phyloP scores from a whole-genome alignment of 805 yeast genomes.

The Candida broadrunensis region DNA sequence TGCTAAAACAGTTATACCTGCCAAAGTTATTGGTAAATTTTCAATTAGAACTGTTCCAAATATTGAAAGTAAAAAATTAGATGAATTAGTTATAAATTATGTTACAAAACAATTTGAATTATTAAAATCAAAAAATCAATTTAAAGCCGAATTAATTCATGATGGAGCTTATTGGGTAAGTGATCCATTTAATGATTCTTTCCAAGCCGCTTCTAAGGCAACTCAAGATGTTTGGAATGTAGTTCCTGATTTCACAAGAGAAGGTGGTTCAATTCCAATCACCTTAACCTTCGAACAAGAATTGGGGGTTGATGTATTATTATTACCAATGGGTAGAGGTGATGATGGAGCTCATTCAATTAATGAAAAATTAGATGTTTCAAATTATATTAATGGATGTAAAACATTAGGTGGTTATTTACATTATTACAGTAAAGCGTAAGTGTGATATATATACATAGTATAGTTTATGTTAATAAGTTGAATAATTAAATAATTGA shows the following conservation, averaged over 20 bases:
- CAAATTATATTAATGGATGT: constrained; percentile 89
- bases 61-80: constrained; percentile 77
- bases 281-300: constrained; percentile 89
- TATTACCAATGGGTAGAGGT: constrained; percentile 97
- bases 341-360: constrained; percentile 99
- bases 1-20: constrained; percentile 98
- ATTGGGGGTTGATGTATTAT: constrained; percentile 78
- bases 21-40: constrained; percentile 90
- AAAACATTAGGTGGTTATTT: constrained; percentile 92
- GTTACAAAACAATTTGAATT: constrained; percentile 62
- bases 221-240: constrained; percentile 93
- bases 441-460: not conserved
- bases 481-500: no score
- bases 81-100: constrained; percentile 70
- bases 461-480: no score
- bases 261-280: constrained; percentile 98
- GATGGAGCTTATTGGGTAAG: constrained; percentile 97
- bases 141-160: constrained; percentile 75
- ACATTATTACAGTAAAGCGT: constrained; percentile 62
- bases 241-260: constrained; percentile 96
- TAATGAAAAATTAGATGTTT: constrained; percentile 87
- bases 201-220: constrained; percentile 92
- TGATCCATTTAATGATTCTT: constrained; percentile 88
- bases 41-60: constrained; percentile 97
- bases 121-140: constrained; percentile 73